Evolutionary conservation across 1,139 yeast genomes (phyloP), one percentile per base, ranked within the genome.

Genomic region (Diutina sp.): DNA sequence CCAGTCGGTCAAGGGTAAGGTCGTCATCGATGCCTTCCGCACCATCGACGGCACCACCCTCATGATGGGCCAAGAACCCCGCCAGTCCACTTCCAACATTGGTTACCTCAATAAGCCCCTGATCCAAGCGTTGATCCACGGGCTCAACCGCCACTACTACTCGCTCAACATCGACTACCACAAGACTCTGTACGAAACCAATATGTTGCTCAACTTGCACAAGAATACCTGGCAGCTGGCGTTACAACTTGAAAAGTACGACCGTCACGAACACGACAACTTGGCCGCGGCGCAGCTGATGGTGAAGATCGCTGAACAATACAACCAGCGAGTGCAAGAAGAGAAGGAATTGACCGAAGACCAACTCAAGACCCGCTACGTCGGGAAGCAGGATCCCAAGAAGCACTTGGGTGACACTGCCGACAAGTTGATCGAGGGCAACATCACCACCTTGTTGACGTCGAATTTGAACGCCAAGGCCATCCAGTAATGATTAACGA

Each of bases 301-400:
- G 88, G 97, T 90, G 55, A 88, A 84, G 69, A 86, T 93, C 61
- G 97, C 99, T 14, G 87, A 87, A 64, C 87, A 85, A 65, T 95
- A 95, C 69, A 90, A 93, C 55, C 86, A 85, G 67, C 81, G 98
- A 67, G 95, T 95, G 55, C 87, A 85, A 64, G 99, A 95, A 71
- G 99, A 95, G 69, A 86, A 87, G 67, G 96, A 90, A 63, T 76
- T 93, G 63, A 76, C 84, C 58, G 95, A 89, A 65, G 97, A 90
- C 51, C 95, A 89, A 69, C 80, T 91, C 65, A 90, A 90, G 71
- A 93, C 97, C 9, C 83, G 99, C 68, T 95, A 91, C 66, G 98
- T 95, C 41, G 99, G 99, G 64, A 91, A 90, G 69, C 97, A 93
- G 71, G 99, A 95, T 70, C 99, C 99, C 55, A 95, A 95, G 82